A percentile compares a stretch with the other conserved stretches of the same genome.
Conservation (phyloP, 2,329 filamentous ascomycete species). For the Colletotrichum lentis region DNA sequence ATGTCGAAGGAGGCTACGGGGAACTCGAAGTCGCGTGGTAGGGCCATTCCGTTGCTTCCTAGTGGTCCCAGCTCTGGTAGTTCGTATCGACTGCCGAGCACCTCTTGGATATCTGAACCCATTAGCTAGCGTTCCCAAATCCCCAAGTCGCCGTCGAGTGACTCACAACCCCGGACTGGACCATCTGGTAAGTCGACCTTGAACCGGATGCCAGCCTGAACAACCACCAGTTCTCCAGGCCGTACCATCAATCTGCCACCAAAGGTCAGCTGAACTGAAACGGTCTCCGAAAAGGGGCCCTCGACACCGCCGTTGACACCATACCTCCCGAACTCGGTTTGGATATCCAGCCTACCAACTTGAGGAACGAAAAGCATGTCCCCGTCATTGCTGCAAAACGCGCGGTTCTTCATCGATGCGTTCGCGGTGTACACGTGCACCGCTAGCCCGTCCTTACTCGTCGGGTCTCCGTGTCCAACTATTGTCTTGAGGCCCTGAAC, state of each 20-base stretch:
- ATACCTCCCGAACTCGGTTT: slow-evolving; percentile 69
- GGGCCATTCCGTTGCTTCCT: slow-evolving; percentile 70
- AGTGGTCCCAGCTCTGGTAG: slow-evolving; percentile 72
- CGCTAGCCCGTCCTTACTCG: slow-evolving; percentile 58
- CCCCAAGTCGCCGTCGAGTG: background rate
- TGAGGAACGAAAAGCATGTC: slow-evolving; percentile 72
- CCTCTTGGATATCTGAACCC: slow-evolving; percentile 62
- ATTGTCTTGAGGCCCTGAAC: slow-evolving; percentile 58
- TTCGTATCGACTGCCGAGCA: slow-evolving; percentile 69
- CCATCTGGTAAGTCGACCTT: slow-evolving; percentile 63
- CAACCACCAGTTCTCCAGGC: slow-evolving; percentile 70
- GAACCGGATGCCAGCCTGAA: slow-evolving; percentile 70
- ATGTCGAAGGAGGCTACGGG: slow-evolving; percentile 63
- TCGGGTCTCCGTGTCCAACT: slow-evolving; percentile 59
- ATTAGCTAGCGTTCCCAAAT: slow-evolving; percentile 20
- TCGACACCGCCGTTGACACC: slow-evolving; percentile 35
- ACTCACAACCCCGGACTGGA: slow-evolving; percentile 61
- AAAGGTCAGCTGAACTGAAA: slow-evolving; percentile 1
- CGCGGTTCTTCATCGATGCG: slow-evolving; percentile 53
- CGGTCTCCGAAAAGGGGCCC: slow-evolving; percentile 32
- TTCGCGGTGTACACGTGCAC: slow-evolving; percentile 59
- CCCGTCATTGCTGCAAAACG: slow-evolving; percentile 65
- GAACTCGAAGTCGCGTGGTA: slow-evolving; percentile 69
- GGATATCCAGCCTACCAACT: slow-evolving; percentile 68
- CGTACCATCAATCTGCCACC: slow-evolving; percentile 55